Percentiles rank a stretch among this genome's conserved stretches.
These are phyloP conservation scores for Colletotrichum agaves DNA, from an alignment of 2,329 filamentous ascomycete genomes.

Conservation along the genomic window DNA sequence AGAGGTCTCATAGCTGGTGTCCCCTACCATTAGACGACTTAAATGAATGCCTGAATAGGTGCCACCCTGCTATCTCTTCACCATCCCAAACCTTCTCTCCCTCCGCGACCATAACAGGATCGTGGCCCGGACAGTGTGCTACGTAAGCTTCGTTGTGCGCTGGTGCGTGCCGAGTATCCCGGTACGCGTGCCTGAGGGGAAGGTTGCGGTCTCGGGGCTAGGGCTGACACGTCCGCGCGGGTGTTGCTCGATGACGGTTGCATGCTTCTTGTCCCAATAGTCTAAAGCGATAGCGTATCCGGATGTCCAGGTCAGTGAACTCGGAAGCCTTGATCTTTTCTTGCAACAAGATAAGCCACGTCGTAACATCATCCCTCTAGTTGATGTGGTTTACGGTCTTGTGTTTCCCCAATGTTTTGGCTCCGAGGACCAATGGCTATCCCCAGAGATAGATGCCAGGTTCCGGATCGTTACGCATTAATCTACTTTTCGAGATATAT, in stretches of 20 bases:
- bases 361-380: background rate
- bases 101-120: background rate
- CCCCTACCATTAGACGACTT: slow-evolving; percentile 4
- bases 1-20: slow-evolving; percentile 3
- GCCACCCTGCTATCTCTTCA: background rate
- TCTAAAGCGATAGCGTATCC: background rate
- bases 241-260: slow-evolving; percentile 1
- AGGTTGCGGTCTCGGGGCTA: background rate
- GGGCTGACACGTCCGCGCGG: slow-evolving; percentile 18
- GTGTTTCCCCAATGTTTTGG: slow-evolving; percentile 15
- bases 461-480: background rate
- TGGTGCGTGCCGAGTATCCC: slow-evolving; percentile 2
- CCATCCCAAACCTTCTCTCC: background rate
- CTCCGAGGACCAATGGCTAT: background rate
- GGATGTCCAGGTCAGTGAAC: background rate
- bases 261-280: background rate
- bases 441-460: background rate
- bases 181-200: background rate
- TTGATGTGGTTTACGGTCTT: background rate
- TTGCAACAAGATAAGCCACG: background rate
- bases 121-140: background rate
- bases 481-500: background rate
- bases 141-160: slow-evolving; percentile 3
- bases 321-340: background rate
- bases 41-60: slow-evolving; percentile 13